Base-by-base conservation (phyloP, 805 yeast species). In the Wickerhamiella parazyma region DNA sequence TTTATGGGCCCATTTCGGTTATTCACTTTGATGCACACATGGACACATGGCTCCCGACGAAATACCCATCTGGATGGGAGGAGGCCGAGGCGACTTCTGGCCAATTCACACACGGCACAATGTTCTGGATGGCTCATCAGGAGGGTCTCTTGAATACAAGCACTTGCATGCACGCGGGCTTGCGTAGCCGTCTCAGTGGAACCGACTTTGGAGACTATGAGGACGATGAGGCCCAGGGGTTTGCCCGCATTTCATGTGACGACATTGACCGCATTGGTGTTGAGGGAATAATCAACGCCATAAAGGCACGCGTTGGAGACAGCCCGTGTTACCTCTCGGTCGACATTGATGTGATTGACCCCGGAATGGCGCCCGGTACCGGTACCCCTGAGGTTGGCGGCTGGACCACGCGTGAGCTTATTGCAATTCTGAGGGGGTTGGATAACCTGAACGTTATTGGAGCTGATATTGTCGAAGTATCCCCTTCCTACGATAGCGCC, bases 1-100 rank as follows among this genome's bases (percentile, higher is more conserved):
- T 71, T 17, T 73, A 82, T 54, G 91, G 89, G 1, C 75, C 75
- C 16, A 61, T 83, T 40, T 75, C 83, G 18, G 76, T 83, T 29
- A 72, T 83, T 45, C 94, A 83, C 60, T 80, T 83, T 52, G 94
- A 83, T 56, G 89, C 91, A 11, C 93, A 82, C 62, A 68, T 82
- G 51, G 93, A 83, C 58, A 82, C 93, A 4, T 83, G 94, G 94
- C 63, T 75, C 33, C 91, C 93, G 9, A 67, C 71, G 41, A 78
- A 78, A 55, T 81, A 80, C 55, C 89, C 91, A 19, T 64, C 75
- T 72, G 86, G 89, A 58, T 76, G 49, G 91, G 42, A 37, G 22
- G 46, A 42, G 25, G 46, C 47, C 19, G 52, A 48, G 14, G 76
- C 57, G 55, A 80, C 83, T 26, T 65, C 74, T 14, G 72, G 68